phyloP scores from a whole-genome alignment of 2,329 filamentous ascomycete genomes.

The Lachnellula arida region DNA sequence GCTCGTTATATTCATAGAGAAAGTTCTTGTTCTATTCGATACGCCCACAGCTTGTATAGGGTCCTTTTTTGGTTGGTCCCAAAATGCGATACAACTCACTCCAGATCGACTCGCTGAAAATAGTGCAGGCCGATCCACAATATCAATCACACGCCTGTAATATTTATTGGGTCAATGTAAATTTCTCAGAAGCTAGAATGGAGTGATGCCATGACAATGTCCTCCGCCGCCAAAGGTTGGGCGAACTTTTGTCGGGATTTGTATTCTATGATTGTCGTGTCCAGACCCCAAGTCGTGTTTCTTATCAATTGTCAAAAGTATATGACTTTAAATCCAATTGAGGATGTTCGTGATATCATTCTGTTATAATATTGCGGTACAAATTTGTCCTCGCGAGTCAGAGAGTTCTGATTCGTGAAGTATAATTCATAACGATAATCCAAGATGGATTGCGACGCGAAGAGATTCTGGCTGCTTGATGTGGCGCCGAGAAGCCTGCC shows the following conservation, averaged over 20 bases:
- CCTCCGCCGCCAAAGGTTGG: constrained; percentile 36
- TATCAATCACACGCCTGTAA: constrained; percentile 41
- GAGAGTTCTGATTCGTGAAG: constrained; percentile 18
- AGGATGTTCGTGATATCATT: constrained; percentile 17
- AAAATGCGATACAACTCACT: constrained; percentile 52
- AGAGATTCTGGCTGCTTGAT: constrained; percentile 15
- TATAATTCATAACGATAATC: constrained; percentile 24
- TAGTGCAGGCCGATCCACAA: constrained; percentile 56
- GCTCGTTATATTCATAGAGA: constrained; percentile 13
- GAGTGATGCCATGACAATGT: constrained; percentile 40
- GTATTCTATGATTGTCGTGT: constrained; percentile 33
- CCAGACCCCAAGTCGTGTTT: constrained; percentile 19
- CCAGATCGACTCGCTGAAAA: constrained; percentile 53
- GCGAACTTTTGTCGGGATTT: constrained; percentile 24
- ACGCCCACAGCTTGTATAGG: constrained; percentile 60
- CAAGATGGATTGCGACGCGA: constrained; percentile 13
- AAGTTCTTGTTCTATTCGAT: constrained; percentile 48
- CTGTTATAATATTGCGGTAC: neutral
- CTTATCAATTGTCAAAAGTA: constrained; percentile 19
- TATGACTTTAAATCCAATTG: constrained; percentile 24
- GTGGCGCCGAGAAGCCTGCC: constrained; percentile 12
- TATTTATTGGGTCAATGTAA: neutral
- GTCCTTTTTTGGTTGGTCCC: constrained; percentile 49
- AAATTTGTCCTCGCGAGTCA: constrained; percentile 20
- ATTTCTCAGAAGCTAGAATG: constrained; percentile 2